phyloP scores from a whole-genome alignment of 805 yeast genomes.

The Yarrowia sp. region DNA sequence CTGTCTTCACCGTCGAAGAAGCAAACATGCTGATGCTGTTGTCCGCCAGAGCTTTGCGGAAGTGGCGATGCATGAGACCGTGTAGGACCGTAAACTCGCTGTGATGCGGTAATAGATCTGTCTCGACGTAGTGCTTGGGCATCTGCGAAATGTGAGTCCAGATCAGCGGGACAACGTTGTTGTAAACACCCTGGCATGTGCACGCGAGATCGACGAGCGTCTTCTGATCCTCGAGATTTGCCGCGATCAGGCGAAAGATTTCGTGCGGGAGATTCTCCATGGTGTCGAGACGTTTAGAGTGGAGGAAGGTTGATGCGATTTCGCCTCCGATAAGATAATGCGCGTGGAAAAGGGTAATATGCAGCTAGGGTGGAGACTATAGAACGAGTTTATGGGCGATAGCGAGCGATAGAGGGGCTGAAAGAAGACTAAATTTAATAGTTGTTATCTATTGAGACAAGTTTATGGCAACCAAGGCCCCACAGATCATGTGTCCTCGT shows the following conservation, averaged over 20 bases:
- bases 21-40: neutral
- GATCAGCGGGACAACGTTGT: neutral
- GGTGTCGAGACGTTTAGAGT: neutral
- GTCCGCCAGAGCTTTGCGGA: neutral
- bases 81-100: slow-evolving; percentile 3
- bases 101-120: neutral
- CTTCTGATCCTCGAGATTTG: neutral
- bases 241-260: neutral
- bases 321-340: slow-evolving; percentile 10
- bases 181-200: neutral
- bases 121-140: slow-evolving; percentile 5
- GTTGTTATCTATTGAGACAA: too few relatives aligned
- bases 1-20: neutral
- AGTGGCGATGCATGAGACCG: neutral
- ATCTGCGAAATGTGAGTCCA: slow-evolving; percentile 16
- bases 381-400: too few relatives aligned
- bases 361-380: neutral
- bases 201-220: neutral
- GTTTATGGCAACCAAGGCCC: too few relatives aligned
- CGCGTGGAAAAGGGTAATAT: slow-evolving; percentile 4
- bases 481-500: too few relatives aligned
- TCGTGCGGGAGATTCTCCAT: slow-evolving; percentile 8
- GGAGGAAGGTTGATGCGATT: neutral
- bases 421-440: too few relatives aligned
- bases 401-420: too few relatives aligned